These are phyloP conservation scores for Trypanosoma mega DNA, from an alignment of 208 protist species.

Conservation along the genomic window DNA sequence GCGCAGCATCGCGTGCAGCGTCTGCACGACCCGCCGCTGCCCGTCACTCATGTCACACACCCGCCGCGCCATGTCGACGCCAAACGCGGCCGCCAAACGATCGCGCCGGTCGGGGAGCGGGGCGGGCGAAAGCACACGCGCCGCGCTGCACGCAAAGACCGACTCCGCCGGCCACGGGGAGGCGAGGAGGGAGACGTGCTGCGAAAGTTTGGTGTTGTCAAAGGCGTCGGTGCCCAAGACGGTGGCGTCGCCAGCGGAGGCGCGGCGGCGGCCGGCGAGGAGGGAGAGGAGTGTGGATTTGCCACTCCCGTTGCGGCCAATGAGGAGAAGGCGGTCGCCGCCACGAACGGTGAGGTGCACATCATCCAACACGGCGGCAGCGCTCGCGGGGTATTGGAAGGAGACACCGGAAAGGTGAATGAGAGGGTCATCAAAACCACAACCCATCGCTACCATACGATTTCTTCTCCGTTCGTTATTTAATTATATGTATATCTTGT, in stretches of 20 bases:
- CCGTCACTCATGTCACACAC: constrained; percentile 74
- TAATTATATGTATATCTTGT: background rate
- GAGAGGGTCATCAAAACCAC: constrained; percentile 20
- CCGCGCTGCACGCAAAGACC: constrained; percentile 75
- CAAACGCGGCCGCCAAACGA: constrained; percentile 41
- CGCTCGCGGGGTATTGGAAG: constrained; percentile 48
- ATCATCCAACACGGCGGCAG: constrained; percentile 26
- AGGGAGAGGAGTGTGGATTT: constrained; percentile 96
- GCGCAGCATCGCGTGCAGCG: constrained; percentile 65
- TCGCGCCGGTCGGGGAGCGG: constrained; percentile 29
- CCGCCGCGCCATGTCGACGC: constrained; percentile 39
- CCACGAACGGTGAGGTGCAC: constrained; percentile 38
- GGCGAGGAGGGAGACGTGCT: constrained; percentile 57
- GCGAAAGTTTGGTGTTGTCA: constrained; percentile 67
- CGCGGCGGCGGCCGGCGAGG: constrained; percentile 74
- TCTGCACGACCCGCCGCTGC: constrained; percentile 67
- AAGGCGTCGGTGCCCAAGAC: constrained; percentile 73
- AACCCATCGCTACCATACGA: background rate
- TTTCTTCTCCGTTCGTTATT: background rate
- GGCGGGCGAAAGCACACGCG: constrained; percentile 48
- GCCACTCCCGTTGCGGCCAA: constrained; percentile 95
- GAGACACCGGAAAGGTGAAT: constrained; percentile 31
- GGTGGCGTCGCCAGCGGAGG: constrained; percentile 45
- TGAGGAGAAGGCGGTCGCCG: constrained; percentile 88
- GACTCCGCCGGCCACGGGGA: constrained; percentile 70